Conservation (phyloP, 352 stramenopile genomes). For the Pythium monospermum region DNA sequence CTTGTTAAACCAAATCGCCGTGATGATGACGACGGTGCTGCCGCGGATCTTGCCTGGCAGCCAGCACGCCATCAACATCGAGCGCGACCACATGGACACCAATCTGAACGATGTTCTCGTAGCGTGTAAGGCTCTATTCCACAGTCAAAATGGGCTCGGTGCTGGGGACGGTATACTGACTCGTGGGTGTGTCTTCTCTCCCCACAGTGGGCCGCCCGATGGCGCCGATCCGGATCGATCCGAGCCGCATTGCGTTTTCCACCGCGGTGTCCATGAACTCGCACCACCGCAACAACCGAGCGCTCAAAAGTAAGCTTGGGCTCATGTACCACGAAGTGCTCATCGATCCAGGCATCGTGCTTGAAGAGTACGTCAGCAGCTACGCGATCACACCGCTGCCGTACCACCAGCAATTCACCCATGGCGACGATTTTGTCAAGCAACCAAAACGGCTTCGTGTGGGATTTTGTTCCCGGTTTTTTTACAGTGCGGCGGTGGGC, state of each 20-base stretch:
- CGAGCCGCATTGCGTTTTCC: constrained; percentile 49
- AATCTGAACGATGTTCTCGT: constrained; percentile 36
- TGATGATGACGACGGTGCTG: constrained; percentile 63
- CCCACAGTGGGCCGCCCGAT: constrained; percentile 23
- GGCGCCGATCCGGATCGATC: constrained; percentile 38
- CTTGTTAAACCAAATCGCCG: constrained; percentile 13
- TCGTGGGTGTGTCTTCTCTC: neutral
- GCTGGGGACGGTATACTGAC: neutral
- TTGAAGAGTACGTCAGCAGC: constrained; percentile 36
- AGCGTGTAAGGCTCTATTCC: constrained; percentile 28
- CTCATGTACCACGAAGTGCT: constrained; percentile 51
- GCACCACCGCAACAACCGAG: constrained; percentile 67
- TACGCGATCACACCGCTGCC: constrained; percentile 43
- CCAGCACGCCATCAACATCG: constrained; percentile 43
- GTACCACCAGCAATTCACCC: constrained; percentile 16
- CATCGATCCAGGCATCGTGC: constrained; percentile 29
- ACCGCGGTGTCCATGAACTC: constrained; percentile 49
- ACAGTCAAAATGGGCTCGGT: neutral
- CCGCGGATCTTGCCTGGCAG: constrained; percentile 53
- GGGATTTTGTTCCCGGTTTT: constrained; percentile 63
- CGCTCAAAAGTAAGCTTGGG: constrained; percentile 46
- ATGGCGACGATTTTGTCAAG: neutral
- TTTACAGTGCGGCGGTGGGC: constrained; percentile 44
- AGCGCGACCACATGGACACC: constrained; percentile 34
- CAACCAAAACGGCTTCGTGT: constrained; percentile 33